A percentile compares a stretch with the other conserved stretches of the same genome.
phyloP scores from a whole-genome alignment of 2,329 filamentous ascomycete genomes.

The Calonectria pauciramosa region DNA sequence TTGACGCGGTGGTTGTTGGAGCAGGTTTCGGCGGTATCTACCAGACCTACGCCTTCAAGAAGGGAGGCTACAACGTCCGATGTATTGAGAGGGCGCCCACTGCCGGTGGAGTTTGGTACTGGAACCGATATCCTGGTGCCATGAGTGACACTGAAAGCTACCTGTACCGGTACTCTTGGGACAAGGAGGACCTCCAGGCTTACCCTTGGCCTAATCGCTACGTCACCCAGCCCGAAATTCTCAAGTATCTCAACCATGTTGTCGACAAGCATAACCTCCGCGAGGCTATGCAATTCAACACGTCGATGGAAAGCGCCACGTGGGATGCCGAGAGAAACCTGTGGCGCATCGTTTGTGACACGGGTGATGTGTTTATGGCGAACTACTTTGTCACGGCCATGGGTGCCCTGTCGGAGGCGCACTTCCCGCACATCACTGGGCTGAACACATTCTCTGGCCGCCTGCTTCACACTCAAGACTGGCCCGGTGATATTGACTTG shows the following conservation, averaged over 20 bases:
- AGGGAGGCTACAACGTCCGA: background rate
- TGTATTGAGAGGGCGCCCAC: slow-evolving; percentile 21
- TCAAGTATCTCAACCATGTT: slow-evolving; percentile 27
- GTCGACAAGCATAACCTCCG: slow-evolving; percentile 41
- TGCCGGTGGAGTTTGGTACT: slow-evolving; percentile 28
- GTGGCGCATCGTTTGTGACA: slow-evolving; percentile 53
- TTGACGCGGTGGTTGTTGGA: slow-evolving; percentile 27
- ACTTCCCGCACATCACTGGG: background rate
- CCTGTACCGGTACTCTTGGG: slow-evolving; percentile 32
- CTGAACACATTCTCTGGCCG: background rate
- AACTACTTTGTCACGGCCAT: background rate
- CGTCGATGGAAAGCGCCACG: slow-evolving; percentile 47
- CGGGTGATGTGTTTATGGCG: background rate
- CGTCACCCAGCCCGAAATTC: slow-evolving; percentile 29
- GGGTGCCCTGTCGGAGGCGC: background rate
- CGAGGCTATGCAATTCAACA: slow-evolving; percentile 56
- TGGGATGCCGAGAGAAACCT: slow-evolving; percentile 46
- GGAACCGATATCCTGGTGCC: slow-evolving; percentile 30
- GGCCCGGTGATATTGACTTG: background rate
- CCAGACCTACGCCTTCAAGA: slow-evolving; percentile 7
- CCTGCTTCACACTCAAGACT: background rate
- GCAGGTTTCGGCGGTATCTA: slow-evolving; percentile 29
- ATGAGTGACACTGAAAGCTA: slow-evolving; percentile 32
- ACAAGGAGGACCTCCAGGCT: slow-evolving; percentile 23
- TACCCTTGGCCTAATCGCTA: slow-evolving; percentile 28